These are phyloP conservation scores for Tricholoma flavovirens DNA, from an alignment of 768 basidiomycete species.

Conservation along the genomic window DNA sequence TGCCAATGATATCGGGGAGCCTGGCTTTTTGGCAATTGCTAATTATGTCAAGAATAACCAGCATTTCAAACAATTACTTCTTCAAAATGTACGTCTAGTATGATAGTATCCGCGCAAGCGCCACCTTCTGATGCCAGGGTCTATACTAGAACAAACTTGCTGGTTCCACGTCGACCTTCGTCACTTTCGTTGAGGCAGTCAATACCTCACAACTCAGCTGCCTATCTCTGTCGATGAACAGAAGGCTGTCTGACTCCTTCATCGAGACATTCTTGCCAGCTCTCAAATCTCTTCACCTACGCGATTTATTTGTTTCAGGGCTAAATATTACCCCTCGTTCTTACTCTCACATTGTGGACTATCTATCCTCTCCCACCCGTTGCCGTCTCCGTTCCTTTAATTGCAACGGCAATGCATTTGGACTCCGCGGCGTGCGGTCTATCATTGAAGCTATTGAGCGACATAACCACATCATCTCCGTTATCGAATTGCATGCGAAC, in stretches of 20 bases:
- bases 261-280: slow-evolving; percentile 41
- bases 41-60: slow-evolving; percentile 44
- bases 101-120: neutral
- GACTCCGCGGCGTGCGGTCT: slow-evolving; percentile 34
- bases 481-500: slow-evolving; percentile 49
- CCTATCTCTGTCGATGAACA: slow-evolving; percentile 47
- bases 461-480: slow-evolving; percentile 41
- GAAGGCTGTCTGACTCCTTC: slow-evolving; percentile 47
- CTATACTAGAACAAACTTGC: slow-evolving; percentile 17
- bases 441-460: slow-evolving; percentile 42
- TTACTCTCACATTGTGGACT: slow-evolving; percentile 39
- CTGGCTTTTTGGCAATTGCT: slow-evolving; percentile 48
- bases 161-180: slow-evolving; percentile 30
- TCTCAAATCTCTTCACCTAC: slow-evolving; percentile 43
- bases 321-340: slow-evolving; percentile 39
- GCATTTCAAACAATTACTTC: slow-evolving; percentile 41
- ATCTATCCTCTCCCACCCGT: slow-evolving; percentile 40
- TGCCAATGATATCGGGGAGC: slow-evolving; percentile 48
- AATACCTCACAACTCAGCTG: slow-evolving; percentile 49
- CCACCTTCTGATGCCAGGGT: neutral
- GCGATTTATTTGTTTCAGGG: slow-evolving; percentile 51
- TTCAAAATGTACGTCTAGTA: slow-evolving; percentile 46
- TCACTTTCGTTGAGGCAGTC: slow-evolving; percentile 40
- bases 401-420: slow-evolving; percentile 52
- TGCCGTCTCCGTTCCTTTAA: slow-evolving; percentile 46